phyloP scores from a whole-genome alignment of 1,284 basidiomycete genomes.

The Rhodotorula sp. region DNA sequence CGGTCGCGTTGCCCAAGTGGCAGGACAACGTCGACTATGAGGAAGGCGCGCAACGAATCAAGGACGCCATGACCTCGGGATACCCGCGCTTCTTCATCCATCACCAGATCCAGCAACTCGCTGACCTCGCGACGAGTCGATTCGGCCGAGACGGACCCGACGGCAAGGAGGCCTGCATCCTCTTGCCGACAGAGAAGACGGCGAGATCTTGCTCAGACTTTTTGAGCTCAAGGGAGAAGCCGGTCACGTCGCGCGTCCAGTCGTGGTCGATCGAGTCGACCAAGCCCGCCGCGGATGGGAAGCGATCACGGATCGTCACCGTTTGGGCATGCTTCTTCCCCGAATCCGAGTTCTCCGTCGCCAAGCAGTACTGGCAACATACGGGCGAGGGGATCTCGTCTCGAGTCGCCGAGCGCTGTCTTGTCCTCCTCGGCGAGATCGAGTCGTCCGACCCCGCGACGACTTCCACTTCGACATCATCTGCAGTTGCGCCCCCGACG shows the following conservation, averaged over 20 bases:
- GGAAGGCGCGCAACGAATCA: conserved; percentile 80
- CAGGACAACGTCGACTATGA: conserved; percentile 91
- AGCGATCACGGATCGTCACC: conserved; percentile 53
- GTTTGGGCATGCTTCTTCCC: conserved; percentile 80
- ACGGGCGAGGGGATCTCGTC: conserved; percentile 87
- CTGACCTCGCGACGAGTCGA: conserved; percentile 69
- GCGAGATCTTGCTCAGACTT: conserved; percentile 76
- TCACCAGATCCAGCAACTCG: conserved; percentile 79
- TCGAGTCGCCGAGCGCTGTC: conserved; percentile 77
- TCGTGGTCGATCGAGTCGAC: conserved; percentile 67
- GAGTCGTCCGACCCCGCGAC: conserved; percentile 46
- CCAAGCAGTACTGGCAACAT: conserved; percentile 96
- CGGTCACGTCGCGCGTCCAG: conserved; percentile 64
- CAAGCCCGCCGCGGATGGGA: conserved; percentile 41
- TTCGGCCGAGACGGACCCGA: conserved; percentile 57
- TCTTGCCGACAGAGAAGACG: conserved; percentile 70
- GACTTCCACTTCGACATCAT: not conserved
- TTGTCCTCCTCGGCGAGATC: conserved; percentile 62
- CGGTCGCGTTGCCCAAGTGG: conserved; percentile 96
- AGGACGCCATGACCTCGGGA: conserved; percentile 82
- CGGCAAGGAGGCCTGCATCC: conserved; percentile 68
- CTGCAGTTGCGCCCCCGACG: not conserved
- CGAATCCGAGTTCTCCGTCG: conserved; percentile 63
- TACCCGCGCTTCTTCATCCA: conserved; percentile 98
- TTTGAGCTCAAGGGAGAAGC: conserved; percentile 57